phyloP scores from a whole-genome alignment of 306 rosid genomes.

The Lablab purpureus region DNA sequence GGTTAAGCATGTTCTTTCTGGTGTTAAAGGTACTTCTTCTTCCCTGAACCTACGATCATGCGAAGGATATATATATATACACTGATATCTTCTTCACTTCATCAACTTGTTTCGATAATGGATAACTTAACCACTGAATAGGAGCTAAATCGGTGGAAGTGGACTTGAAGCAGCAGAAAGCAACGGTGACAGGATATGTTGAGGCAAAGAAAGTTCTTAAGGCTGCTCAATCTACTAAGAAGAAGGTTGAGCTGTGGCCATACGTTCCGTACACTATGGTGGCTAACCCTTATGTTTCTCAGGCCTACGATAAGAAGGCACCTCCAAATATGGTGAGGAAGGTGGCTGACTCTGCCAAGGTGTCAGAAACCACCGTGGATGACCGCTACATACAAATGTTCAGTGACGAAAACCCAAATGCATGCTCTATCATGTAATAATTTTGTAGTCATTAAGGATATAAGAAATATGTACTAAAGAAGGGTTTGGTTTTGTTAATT shows the following conservation, averaged over 20 bases:
- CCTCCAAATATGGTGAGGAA: constrained; percentile 94
- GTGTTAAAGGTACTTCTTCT: constrained; percentile 73
- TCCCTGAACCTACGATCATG: neutral
- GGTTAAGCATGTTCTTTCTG: constrained; percentile 83
- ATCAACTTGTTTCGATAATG: neutral
- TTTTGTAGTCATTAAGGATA: neutral
- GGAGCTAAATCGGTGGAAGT: constrained; percentile 92
- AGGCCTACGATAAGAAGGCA: constrained; percentile 92
- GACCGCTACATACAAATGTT: constrained; percentile 63
- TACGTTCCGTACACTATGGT: constrained; percentile 83
- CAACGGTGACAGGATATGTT: constrained; percentile 82
- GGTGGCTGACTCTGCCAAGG: constrained; percentile 62
- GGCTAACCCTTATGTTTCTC: constrained; percentile 82
- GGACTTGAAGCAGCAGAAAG: constrained; percentile 95
- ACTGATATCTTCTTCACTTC: neutral
- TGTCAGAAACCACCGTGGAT: constrained; percentile 67
- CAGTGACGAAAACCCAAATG: constrained; percentile 92
- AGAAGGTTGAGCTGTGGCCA: constrained; percentile 96
- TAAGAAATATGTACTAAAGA: neutral
- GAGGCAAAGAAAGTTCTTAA: constrained; percentile 92
- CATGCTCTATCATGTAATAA: constrained; percentile 79
- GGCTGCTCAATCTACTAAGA: constrained; percentile 91
- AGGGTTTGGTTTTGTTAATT: neutral
- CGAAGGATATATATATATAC: too few species aligned
- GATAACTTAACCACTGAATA: constrained; percentile 13